Base-by-base conservation (phyloP, 2,329 filamentous ascomycete genomes). In the Daldinia sp. region DNA sequence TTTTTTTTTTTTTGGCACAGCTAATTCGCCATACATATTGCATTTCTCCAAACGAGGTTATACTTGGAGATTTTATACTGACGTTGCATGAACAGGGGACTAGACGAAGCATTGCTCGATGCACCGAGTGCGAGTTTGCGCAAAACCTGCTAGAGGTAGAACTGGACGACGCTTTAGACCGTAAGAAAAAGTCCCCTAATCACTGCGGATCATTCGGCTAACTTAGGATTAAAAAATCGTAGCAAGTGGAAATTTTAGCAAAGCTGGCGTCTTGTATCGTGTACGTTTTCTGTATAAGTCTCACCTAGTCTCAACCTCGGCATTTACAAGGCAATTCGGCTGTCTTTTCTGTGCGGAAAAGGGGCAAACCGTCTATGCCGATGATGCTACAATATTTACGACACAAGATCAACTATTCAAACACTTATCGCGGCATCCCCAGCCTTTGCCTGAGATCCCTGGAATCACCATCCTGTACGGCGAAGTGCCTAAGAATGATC, bases 241-340 rank as follows among this genome's bases (percentile, higher is more conserved):
- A 79, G 77, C 75, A 19, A 72, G 74, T 47, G 76, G 73, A 4
- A 77, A 76, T 8, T 75, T 75, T 25, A 64, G 64, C 23, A 75
- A 74, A 19, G 69, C 67, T 4, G 77, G 77, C 2, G 70, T 78
- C 3, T 69, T 73, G 1, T 81, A 78, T 67, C 78, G 79, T 4
- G 71, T 78, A 11, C 76, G 79, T 0, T 74, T 81, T 23, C 72
- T 81, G 9, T 79, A 77, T 70, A 81, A 81, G 55, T 80, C 77
- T 11, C 79, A 81, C 55, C 61, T 81, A 2, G 57, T 71, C n/a
- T 73, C 72, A 10, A 68, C 62, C 4, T 69, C 69, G 13, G 69
- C 75, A 30, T 67, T 72, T 30, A 74, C 77, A 23, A 72, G 73
- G 51, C 68, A 75, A 45, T 80, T 78, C 57, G 78, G 72, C 3